phyloP scores from a whole-genome alignment of 345 rosid genomes.

The Ailanthus altissimus region DNA sequence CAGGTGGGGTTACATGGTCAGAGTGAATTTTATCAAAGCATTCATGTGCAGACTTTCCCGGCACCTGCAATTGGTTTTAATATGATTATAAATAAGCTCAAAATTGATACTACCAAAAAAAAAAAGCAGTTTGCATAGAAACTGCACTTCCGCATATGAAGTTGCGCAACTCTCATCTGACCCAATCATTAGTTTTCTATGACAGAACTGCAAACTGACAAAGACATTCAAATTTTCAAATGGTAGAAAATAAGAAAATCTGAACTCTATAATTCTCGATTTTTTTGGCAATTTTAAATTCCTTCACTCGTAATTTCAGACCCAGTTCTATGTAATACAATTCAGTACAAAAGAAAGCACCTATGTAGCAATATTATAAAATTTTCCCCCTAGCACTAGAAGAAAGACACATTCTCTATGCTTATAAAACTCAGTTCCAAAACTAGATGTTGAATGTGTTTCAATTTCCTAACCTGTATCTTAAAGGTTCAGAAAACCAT shows the following conservation, averaged over 20 bases:
- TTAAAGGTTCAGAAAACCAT: neutral
- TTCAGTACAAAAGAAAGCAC: neutral
- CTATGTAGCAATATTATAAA: neutral
- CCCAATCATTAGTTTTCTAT: neutral
- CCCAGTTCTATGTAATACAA: neutral
- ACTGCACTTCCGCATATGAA: slow-evolving; percentile 12
- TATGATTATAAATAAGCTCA: neutral
- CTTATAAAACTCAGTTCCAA: neutral
- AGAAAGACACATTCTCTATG: neutral
- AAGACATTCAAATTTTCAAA: neutral
- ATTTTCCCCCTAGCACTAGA: neutral
- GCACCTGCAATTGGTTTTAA: slow-evolving; percentile 50
- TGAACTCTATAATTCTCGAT: neutral
- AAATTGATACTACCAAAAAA: neutral
- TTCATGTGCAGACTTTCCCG: slow-evolving; percentile 81
- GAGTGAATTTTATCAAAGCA: slow-evolving; percentile 78
- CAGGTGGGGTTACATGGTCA: slow-evolving; percentile 59
- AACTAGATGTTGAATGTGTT: neutral
- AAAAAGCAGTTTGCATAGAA: neutral
- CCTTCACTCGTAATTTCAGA: neutral
- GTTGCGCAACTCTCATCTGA: neutral
- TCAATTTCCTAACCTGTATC: neutral
- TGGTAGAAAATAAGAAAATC: neutral
- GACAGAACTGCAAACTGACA: neutral
- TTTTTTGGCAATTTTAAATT: neutral